Evolutionary conservation across 176 grass and related monocot genomes (phyloP).

Genomic region (Areca catechu): DNA sequence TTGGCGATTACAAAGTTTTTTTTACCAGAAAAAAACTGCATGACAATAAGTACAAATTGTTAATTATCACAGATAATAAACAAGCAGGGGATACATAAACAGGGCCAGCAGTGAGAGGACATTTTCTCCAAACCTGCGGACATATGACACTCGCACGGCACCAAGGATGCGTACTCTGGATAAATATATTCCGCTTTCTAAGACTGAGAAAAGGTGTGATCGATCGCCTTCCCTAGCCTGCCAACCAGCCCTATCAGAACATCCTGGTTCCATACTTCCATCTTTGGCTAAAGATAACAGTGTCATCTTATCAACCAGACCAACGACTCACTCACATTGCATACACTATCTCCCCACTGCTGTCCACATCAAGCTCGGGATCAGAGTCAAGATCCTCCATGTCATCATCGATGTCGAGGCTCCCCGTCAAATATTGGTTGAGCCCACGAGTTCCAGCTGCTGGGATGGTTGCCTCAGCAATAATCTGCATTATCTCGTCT

Average conservation of each 20-base stretch:
- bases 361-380: conserved; percentile 45
- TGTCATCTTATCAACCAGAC: too few relatives aligned
- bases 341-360: conserved; percentile 47
- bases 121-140: conserved; percentile 3
- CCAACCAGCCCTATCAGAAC: too few relatives aligned
- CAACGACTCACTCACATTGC: conserved; percentile 22
- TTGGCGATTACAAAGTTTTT: too few relatives aligned
- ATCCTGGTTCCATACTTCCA: too few relatives aligned
- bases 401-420: conserved; percentile 47
- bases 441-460: conserved; percentile 19
- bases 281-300: too few relatives aligned
- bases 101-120: neutral
- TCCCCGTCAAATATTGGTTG: conserved; percentile 27
- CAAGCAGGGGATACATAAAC: neutral
- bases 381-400: conserved; percentile 79
- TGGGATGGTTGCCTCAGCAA: conserved; percentile 62
- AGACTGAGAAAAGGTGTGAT: neutral
- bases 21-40: too few relatives aligned
- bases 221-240: too few relatives aligned
- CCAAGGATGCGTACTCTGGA: too few relatives aligned
- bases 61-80: neutral
- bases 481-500: conserved; percentile 71
- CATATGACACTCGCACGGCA: neutral
- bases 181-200: too few relatives aligned
- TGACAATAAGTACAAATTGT: neutral